A percentile compares a stretch with the other conserved stretches of the same genome.
These are phyloP conservation scores for Colletotrichum costaricense DNA, from an alignment of 2,329 filamentous ascomycete species.

Conservation along the genomic window DNA sequence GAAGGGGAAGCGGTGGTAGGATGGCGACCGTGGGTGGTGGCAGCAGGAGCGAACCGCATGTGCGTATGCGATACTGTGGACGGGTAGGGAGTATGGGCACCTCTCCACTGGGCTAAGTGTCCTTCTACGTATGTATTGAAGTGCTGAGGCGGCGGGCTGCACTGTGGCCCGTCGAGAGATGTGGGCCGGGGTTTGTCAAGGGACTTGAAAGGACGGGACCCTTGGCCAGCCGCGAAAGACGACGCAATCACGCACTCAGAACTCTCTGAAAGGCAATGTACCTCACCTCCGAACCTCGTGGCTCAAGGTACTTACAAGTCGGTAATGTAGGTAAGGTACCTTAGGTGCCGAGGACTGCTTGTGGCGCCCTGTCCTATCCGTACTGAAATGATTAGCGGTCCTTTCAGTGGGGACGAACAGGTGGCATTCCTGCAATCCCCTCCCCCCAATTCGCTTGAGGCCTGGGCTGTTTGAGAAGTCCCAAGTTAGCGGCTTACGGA, in stretches of 20 bases:
- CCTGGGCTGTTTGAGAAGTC: conserved; percentile 18
- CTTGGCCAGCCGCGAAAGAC: not conserved
- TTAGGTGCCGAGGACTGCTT: not conserved
- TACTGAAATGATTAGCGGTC: conserved; percentile 27
- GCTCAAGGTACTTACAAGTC: too few relatives aligned
- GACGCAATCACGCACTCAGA: not conserved
- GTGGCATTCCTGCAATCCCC: conserved; percentile 13
- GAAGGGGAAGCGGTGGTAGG: not conserved
- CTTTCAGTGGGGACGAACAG: conserved; percentile 11
- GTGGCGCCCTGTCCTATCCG: conserved; percentile 1
- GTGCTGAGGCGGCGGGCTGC: not conserved
- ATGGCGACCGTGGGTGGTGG: not conserved
- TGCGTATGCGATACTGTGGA: too few relatives aligned
- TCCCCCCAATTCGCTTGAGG: conserved; percentile 18
- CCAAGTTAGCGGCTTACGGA: conserved; percentile 12
- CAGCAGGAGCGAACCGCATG: not conserved
- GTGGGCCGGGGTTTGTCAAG: not conserved
- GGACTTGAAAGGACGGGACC: not conserved
- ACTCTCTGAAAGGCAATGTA: not conserved
- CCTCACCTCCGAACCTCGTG: too few relatives aligned
- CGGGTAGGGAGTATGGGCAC: not conserved
- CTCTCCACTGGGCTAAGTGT: not conserved
- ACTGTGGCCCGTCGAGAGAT: not conserved
- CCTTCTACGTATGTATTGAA: not conserved
- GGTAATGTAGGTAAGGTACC: not conserved